Percentiles rank a stretch among this genome's conserved stretches.
Evolutionary conservation across 257 asterid species (phyloP).

Genomic region (Salvia splendens): DNA sequence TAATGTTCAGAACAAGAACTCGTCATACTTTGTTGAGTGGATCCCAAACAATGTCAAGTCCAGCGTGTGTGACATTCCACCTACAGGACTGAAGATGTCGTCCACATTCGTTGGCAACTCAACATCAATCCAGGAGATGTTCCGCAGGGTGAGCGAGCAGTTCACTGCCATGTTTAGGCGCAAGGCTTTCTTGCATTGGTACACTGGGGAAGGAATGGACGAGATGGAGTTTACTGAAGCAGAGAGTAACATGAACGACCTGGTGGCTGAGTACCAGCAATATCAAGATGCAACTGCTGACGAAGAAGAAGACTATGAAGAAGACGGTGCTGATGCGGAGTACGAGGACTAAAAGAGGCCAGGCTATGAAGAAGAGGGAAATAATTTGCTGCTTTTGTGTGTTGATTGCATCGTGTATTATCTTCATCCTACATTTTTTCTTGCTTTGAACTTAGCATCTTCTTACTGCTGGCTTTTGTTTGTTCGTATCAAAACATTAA

Average conservation of each 20-base stretch:
- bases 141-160: constrained; percentile 88
- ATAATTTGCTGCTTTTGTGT: background rate
- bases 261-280: constrained; percentile 89
- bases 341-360: constrained; percentile 36
- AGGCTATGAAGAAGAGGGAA: background rate
- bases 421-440: constrained; percentile 18
- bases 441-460: constrained; percentile 19
- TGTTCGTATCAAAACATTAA: constrained; percentile 21
- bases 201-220: constrained; percentile 91
- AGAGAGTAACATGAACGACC: constrained; percentile 86
- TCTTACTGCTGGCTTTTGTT: constrained; percentile 12
- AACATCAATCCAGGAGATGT: constrained; percentile 87
- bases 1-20: constrained; percentile 88
- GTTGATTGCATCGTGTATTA: constrained; percentile 16
- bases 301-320: constrained; percentile 69
- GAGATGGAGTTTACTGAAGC: constrained; percentile 94
- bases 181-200: constrained; percentile 94
- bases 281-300: constrained; percentile 92
- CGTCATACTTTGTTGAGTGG: constrained; percentile 89
- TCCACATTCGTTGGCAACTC: constrained; percentile 82
- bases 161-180: constrained; percentile 89
- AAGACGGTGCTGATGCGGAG: constrained; percentile 43
- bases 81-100: constrained; percentile 76
- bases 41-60: constrained; percentile 90
- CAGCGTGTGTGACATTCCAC: constrained; percentile 80